Evolutionary conservation across 2,329 filamentous ascomycete genomes (phyloP), one percentile per base, ranked within the genome.

Genomic region (Ophiocordyceps australis): DNA sequence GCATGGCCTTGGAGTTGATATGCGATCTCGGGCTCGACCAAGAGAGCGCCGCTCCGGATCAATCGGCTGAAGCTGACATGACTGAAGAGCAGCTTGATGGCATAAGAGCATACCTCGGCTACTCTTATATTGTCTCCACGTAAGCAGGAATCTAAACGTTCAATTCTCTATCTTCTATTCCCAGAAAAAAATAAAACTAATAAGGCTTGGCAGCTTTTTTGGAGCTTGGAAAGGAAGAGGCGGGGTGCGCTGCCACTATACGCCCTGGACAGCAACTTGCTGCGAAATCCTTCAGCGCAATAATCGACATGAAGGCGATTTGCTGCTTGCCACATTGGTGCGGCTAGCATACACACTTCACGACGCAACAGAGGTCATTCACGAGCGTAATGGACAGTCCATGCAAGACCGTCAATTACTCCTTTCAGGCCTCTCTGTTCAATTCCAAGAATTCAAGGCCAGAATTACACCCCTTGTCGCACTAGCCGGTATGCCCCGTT

Each of bases 1-100:
- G 57, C 14, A 66, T 67, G 60, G 53, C 54, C 0, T 47, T 52
- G 11, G 63, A 67, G 28, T 49, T 66, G 7, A 38, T 60, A 7
- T 47, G 45, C 7, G 62, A 67, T 28, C 47, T 67, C 1, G 59
- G 62, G 5, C 39, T 67, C 3, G 55, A 62, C 14, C 45, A 56
- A 17, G 33, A 39, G 5, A 16, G 19, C 9, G 14, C 28, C n/a
- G 14, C 17, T 10, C 2, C 17, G 3, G 12, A 19, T 9, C 20
- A 7, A 8, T 13, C 20, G 3, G 14, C 17, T n/a, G n/a, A n/a
- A 4, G 12, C 21, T 3, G 14, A 23, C n/a, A 19, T 32, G 10
- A 34, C 33, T 3, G 29, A 33, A 1, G 23, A 46, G 11, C 50
- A 50, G 14, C 38, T 65, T 4, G 52, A 55, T 17, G 38, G 47